These are phyloP conservation scores for Cryptosporidium ryanae DNA, from an alignment of 169 alveolate species.

Conservation along the genomic window DNA sequence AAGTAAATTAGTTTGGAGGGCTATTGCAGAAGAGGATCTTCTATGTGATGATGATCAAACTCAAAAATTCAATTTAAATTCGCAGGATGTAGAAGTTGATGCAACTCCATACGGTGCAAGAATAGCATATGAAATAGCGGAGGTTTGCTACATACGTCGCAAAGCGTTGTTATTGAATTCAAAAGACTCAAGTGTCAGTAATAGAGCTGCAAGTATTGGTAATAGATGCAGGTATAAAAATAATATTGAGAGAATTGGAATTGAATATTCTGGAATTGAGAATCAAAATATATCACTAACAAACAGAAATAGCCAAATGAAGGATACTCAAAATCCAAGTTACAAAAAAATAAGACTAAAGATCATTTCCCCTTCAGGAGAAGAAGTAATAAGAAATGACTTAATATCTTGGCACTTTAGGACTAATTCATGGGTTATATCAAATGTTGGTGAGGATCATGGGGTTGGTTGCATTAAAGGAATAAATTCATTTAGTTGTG, in stretches of 20 bases:
- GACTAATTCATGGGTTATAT: constrained; percentile 51
- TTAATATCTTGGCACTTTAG: constrained; percentile 67
- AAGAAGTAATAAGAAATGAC: constrained; percentile 46
- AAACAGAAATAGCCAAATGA: constrained; percentile 4
- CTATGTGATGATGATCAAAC: constrained; percentile 11
- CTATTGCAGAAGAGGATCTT: constrained; percentile 52
- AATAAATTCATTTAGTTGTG: neutral
- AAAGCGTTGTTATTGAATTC: constrained; percentile 55
- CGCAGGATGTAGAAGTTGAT: constrained; percentile 38
- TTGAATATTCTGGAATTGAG: neutral
- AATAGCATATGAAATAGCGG: constrained; percentile 73
- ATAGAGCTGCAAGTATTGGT: neutral
- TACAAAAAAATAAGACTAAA: constrained; percentile 19
- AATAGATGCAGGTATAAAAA: constrained; percentile 1
- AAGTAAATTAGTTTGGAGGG: constrained; percentile 62
- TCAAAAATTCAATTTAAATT: constrained; percentile 12
- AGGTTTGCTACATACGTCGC: constrained; percentile 60
- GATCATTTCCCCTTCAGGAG: constrained; percentile 37
- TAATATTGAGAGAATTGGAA: neutral
- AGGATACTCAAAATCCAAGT: neutral
- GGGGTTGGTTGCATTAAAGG: neutral
- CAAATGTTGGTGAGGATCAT: constrained; percentile 6
- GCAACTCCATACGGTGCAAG: constrained; percentile 71
- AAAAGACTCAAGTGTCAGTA: neutral
- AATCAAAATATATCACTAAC: neutral